Base-by-base conservation (phyloP, 305 asterid genomes). In the Fraxinus xanthoxyloides region DNA sequence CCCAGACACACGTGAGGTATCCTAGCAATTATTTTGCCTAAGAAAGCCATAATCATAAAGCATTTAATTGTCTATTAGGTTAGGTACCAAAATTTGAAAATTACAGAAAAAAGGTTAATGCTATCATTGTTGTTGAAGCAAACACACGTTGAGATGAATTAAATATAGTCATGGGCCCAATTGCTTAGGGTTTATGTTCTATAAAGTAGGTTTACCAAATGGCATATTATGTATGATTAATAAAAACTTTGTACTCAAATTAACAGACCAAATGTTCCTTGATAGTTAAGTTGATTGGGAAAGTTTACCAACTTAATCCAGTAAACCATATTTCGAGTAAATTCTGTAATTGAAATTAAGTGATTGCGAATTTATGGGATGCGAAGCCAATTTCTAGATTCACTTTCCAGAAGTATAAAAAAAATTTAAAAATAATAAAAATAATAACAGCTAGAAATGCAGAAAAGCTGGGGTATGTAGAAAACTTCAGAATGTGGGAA, bases 191-290 rank as follows among this genome's bases (percentile, higher is more conserved):
- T 77, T 87, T 54, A 77, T 81, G 84, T 63, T 51, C 83, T 87
- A 86, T 69, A 81, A 59, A 87, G 86, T 84, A 89, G 91, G 90
- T 86, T 86, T 87, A 90, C 93, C 92, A 78, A 86, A 85, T 85
- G 56, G 5, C 56, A 30, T 80, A 75, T 80, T 67, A 77, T 51
- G 48, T 81, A 76, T 54, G 13, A 77, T 78, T 85, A 82, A 78
- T 59, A 80, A 83, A 72, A 40, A 80, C 24, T 24, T 79, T 89
- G 91, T 84, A 80, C 75, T 83, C 88, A 63, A 48, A 85, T 82
- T 28, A 63, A 61, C 30, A 85, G 91, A 89, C 94, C 83, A 85
- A 80, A 80, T 87, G 93, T 88, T 84, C 89, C 90, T 82, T 84
- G 40, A 91, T 86, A 83, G 84, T 82, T 56, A 69, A 77, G 19